phyloP scores from a whole-genome alignment of 148 eudicot species.

The Arctostaphylos glauca region DNA sequence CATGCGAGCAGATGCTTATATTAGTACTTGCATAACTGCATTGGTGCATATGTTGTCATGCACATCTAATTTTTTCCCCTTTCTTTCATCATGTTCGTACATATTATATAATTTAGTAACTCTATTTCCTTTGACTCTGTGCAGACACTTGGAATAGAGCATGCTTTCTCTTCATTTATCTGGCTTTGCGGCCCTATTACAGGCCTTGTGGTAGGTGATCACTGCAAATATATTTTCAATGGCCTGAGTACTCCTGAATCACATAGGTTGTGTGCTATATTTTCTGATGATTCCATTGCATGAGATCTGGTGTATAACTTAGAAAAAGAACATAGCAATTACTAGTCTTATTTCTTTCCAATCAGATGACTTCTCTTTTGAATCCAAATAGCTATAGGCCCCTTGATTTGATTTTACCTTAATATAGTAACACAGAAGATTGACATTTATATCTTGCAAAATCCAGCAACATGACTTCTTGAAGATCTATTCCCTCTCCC shows the following conservation, averaged over 20 bases:
- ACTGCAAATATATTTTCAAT: constrained; percentile 11
- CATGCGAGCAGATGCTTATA: neutral
- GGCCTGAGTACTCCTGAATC: neutral
- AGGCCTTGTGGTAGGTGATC: constrained; percentile 91
- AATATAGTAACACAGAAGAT: neutral
- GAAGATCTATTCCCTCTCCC: neutral
- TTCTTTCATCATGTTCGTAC: neutral
- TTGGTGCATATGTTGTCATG: neutral
- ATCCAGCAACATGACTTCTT: neutral
- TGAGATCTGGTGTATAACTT: neutral
- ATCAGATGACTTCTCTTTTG: neutral
- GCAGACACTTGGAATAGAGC: constrained; percentile 97
- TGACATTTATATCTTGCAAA: neutral
- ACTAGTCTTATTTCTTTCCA: neutral
- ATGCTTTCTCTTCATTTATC: constrained; percentile 95
- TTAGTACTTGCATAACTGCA: neutral
- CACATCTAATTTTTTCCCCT: neutral
- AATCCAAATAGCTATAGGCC: neutral
- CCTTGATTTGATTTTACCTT: neutral
- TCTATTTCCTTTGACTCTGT: constrained; percentile 23
- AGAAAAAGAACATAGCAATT: neutral
- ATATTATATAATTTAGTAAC: constrained; percentile 11
- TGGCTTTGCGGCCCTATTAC: constrained; percentile 99
- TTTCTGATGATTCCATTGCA: constrained; percentile 7
- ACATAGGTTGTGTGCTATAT: neutral